These are phyloP conservation scores for Boletus rubescentipes DNA, from an alignment of 768 basidiomycete genomes.

Conservation along the genomic window DNA sequence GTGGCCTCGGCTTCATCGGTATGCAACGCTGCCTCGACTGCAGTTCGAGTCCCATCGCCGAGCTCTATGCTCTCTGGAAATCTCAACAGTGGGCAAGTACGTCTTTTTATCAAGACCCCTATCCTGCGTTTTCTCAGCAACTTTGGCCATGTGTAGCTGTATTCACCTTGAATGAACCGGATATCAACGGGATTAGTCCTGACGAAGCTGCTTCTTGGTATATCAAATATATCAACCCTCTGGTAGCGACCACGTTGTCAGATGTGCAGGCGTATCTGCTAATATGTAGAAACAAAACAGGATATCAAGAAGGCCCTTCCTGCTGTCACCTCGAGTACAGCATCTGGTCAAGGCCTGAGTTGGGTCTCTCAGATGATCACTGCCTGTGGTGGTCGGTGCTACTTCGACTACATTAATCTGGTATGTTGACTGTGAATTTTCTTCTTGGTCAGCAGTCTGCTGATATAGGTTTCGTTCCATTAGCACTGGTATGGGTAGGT, in stretches of 20 bases:
- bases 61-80: conserved; percentile 33
- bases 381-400: conserved; percentile 36
- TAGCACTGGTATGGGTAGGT: conserved; percentile 34
- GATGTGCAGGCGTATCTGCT: background rate
- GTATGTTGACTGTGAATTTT: conserved; percentile 13
- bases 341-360: conserved; percentile 33
- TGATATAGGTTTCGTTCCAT: background rate
- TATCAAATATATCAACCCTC: conserved; percentile 35
- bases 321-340: conserved; percentile 34
- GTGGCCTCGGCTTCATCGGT: conserved; percentile 39
- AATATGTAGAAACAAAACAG: conserved; percentile 17
- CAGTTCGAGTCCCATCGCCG: conserved; percentile 34
- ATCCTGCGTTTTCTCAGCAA: background rate
- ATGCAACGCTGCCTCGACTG: conserved; percentile 41
- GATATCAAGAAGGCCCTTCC: conserved; percentile 40
- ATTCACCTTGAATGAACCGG: conserved; percentile 39
- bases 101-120: background rate
- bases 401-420: conserved; percentile 37
- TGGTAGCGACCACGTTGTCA: conserved; percentile 24
- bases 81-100: conserved; percentile 33
- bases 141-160: conserved; percentile 21
- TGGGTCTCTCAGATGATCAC: conserved; percentile 37
- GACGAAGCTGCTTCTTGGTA: conserved; percentile 37
- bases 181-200: conserved; percentile 30
- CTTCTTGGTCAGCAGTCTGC: background rate